These are phyloP conservation scores for Carnegiea gigantea DNA, from an alignment of 179 eudicot genomes.

Conservation along the genomic window DNA sequence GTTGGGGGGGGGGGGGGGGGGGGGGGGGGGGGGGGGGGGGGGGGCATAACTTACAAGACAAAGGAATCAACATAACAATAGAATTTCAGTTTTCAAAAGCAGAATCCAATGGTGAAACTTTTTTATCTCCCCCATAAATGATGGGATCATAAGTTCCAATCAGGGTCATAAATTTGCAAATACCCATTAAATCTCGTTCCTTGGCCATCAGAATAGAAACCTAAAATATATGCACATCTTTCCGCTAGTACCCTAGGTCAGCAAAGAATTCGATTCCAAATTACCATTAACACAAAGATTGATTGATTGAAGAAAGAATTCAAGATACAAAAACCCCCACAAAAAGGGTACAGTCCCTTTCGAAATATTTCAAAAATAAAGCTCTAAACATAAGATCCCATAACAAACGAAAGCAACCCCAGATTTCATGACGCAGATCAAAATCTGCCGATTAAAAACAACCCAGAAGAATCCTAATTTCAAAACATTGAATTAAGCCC, in stretches of 20 bases:
- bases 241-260: not conserved
- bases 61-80: not conserved
- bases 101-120: not conserved
- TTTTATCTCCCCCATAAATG: not conserved
- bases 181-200: not conserved
- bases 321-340: not conserved
- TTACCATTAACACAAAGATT: not conserved
- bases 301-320: not conserved
- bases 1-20: no score
- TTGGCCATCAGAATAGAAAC: not conserved
- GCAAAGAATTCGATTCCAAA: not conserved
- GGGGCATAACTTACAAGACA: not conserved
- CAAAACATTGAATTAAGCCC: not conserved
- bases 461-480: not conserved
- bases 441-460: not conserved
- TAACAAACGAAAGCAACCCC: not conserved
- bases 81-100: not conserved
- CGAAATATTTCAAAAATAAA: no score
- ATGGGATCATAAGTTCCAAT: not conserved
- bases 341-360: not conserved
- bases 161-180: not conserved
- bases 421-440: slow-evolving; percentile 1
- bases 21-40: no score
- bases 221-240: not conserved
- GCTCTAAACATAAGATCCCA: no score